Evolutionary conservation across 768 basidiomycete species (phyloP), one percentile per base, ranked within the genome.

Genomic region (Lactifluus subvellereus): DNA sequence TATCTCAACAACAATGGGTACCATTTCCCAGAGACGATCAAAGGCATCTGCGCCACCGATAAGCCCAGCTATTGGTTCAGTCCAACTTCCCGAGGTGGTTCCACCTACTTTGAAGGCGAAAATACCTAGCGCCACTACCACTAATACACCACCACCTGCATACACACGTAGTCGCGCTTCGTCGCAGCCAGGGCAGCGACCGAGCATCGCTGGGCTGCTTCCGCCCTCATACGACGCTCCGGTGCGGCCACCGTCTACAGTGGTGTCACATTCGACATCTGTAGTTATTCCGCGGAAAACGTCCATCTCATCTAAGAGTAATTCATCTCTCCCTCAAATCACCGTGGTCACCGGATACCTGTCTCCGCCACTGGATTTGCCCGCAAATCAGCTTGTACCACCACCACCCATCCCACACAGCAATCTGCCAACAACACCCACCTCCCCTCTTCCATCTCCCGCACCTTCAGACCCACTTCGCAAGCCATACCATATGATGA

Each of bases 401-500:
- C 78, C 79, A 6, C 77, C 80, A 56, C 79, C 80, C 18, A 74
- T 79, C 60, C 78, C 83, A 64, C 74, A 81, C 50, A 76, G 77
- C 38, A 85, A 82, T 68, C 77, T 88, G 11, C 89, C 86, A 38
- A 85, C 84, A 13, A 88, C 88, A 2, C 92, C 91, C 6, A 81
- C 80, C 49, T 92, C 91, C 3, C 89, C 91, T 3, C 79, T 91
- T 42, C 92, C 91, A 6, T 84, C 88, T 2, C 73, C 79, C 16
- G 80, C 89, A 27, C 92, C 91, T 6, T 75, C 77, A 6, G 89
- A 93, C 68, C 79, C 87, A 27, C 77, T 91, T 54, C 81, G 90
- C 48, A 88, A 93, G 69, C 94, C 94, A 10, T 96, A 94, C 71
- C 88, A 94, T 72, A 82, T 96, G 82, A 94, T 96, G 92, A 78